Base-by-base conservation (phyloP, 2,329 filamentous ascomycete genomes). In the Cladosporium sp. region DNA sequence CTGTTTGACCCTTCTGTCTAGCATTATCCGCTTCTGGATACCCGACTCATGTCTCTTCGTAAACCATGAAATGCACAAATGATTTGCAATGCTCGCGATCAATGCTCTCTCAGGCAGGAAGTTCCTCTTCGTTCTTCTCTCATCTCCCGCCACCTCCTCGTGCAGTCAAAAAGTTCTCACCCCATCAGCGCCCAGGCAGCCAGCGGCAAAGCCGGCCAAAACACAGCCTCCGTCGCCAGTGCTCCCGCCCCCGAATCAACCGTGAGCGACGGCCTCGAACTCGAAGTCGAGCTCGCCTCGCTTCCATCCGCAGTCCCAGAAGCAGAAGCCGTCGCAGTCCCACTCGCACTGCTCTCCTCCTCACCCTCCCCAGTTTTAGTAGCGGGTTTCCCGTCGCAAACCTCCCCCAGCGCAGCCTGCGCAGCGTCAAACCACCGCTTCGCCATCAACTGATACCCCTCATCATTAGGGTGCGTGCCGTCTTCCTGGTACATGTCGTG, bases 391-490 rank as follows among this genome's bases (percentile, higher is more conserved):
- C 32, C 28, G 1, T 12, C 52, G 14, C 52, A 55, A 2, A 55
- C 18, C 52, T 55, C 52, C 0, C n/a, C 52, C 28, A 55, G 10
- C 28, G 52, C 52, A 8, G 10, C 34, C 30, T 34, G 30, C 52
- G 11, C 28, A 5, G 18, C 59, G 12, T 61, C 38, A 5, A 30
- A 41, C 28, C 41, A 61, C 59, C 32, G 21, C 24, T 21, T 14
- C 21, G 34, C 59, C 59, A 61, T 61, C 7, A 49, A 14, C 26
- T n/a, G 24, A 12, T 61, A 61, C 7, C 59, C 59, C 38, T 61
- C 59, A 21, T 61, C 59, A 6, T 36, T 61, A 2, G 59, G 59
- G 11, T 61, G 59, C 59, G 59, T 61, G 59, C 38, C 59, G 5
- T 61, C 59, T 12, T 34, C n/a, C n/a, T 5, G 12, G 21, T 44